Evolutionary conservation across 257 asterid genomes (phyloP).

Genomic region (Penstemon barbatus): DNA sequence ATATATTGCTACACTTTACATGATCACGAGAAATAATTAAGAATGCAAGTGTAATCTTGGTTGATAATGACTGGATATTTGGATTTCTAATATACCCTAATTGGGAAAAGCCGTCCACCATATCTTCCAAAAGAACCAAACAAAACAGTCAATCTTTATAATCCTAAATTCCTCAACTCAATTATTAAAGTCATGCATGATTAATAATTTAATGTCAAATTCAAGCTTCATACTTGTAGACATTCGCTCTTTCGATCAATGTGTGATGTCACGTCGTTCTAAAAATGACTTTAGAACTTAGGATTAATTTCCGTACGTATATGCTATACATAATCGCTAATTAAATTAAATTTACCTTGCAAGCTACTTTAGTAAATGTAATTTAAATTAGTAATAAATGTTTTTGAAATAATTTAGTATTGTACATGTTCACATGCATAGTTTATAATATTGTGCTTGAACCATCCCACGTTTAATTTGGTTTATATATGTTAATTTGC

Average conservation of each 20-base stretch:
- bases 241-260: neutral
- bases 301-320: too few relatives aligned
- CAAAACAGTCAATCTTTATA: constrained; percentile 34
- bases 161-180: constrained; percentile 17
- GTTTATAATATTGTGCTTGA: too few relatives aligned
- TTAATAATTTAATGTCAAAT: neutral
- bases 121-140: neutral
- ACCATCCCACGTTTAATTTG: too few relatives aligned
- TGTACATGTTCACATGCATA: too few relatives aligned
- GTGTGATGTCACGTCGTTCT: neutral
- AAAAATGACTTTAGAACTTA: too few relatives aligned
- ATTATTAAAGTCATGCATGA: constrained; percentile 4
- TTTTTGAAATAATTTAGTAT: too few relatives aligned
- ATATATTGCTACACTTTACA: constrained; percentile 19
- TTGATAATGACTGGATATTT: constrained; percentile 36
- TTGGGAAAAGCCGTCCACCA: constrained; percentile 4
- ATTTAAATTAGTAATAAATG: too few relatives aligned
- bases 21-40: constrained; percentile 24
- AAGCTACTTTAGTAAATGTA: too few relatives aligned
- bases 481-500: too few relatives aligned
- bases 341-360: too few relatives aligned
- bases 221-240: neutral
- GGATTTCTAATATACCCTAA: constrained; percentile 14
- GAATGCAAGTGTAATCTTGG: constrained; percentile 36
- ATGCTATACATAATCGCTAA: too few relatives aligned